Percentiles rank a stretch among this genome's conserved stretches.
Conservation (phyloP, 2,329 filamentous ascomycete species). For the Ascochyta fabae region DNA sequence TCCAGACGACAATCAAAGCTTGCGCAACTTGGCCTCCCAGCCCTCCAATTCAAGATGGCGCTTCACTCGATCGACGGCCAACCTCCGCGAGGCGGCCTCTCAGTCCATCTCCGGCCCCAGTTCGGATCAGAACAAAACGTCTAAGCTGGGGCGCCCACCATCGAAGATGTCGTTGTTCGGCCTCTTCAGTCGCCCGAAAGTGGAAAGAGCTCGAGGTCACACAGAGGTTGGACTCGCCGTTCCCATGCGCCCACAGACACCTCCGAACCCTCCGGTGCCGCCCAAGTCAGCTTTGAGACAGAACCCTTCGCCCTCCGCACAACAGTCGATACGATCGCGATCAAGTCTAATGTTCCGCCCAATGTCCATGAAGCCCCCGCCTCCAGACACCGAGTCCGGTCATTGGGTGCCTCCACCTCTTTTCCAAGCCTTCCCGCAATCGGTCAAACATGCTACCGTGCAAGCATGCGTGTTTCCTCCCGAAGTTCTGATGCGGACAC, state of each 20-base stretch:
- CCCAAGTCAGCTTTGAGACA: constrained; percentile 36
- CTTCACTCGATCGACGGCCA: constrained; percentile 42
- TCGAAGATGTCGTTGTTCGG: constrained; percentile 59
- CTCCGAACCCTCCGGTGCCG: constrained; percentile 27
- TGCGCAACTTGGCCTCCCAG: constrained; percentile 30
- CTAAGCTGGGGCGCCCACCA: constrained; percentile 41
- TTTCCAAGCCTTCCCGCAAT: constrained; percentile 86
- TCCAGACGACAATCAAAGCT: constrained; percentile 31
- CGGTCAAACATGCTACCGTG: constrained; percentile 75
- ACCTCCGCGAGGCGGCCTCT: constrained; percentile 24
- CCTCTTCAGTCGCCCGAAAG: constrained; percentile 58
- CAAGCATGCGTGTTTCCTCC: constrained; percentile 71
- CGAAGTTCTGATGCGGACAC: constrained; percentile 70
- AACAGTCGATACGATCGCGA: constrained; percentile 41
- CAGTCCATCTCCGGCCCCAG: constrained; percentile 9
- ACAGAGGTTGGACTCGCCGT: constrained; percentile 51
- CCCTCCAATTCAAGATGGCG: constrained; percentile 46
- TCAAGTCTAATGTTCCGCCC: constrained; percentile 43
- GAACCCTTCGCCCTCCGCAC: constrained; percentile 38
- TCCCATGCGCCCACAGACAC: constrained; percentile 42
- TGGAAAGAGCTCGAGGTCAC: constrained; percentile 56
- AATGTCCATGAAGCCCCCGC: constrained; percentile 35
- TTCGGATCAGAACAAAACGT: constrained; percentile 15
- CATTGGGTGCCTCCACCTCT: constrained; percentile 68
- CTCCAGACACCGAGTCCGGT: constrained; percentile 41